Evolutionary conservation across 768 basidiomycete species (phyloP), one percentile per base, ranked within the genome.

Genomic region (Tylopilus felleus): DNA sequence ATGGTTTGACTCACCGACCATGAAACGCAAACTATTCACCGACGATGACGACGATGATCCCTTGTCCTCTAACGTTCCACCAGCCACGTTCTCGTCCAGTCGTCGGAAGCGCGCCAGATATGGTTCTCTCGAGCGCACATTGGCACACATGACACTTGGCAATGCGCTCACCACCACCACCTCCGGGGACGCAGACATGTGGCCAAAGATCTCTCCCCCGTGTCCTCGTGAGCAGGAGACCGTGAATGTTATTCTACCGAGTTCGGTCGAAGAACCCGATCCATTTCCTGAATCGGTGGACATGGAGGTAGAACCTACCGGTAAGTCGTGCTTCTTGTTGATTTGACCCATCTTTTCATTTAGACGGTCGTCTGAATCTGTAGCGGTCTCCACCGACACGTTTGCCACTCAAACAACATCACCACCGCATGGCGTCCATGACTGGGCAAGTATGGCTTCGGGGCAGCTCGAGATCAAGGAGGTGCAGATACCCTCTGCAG

Each of bases 301-400:
- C 43, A 90, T 90, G 88, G 82, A 81, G 56, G 77, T 81, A 5
- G 87, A 86, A 63, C 83, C 80, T 58, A 80, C 86, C 64, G 74
- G 88, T 90, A 68, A 77, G 63, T 43, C 21, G 29, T 48, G 33
- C 31, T 58, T 29, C 38, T 19, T 16, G 58, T 23, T 57, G 6
- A n/a, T 10, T 44, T 35, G 47, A 25, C 38, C 43, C 44, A 14
- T 56, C 35, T 40, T 38, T 25, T 38, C 3, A 8, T 25, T n/a
- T 29, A 2, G 39, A 54, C 49, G n/a, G n/a, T 21, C 25, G 23
- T 42, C 12, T 4, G 23, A 40, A 35, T 38, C 17, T 39, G 7
- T 27, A 61, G 55, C 41, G 12, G 43, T 59, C 49, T 42, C 35
- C 25, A 21, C 39, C 29, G 42, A 49, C 38, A 6, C 19, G 23